These are phyloP conservation scores for Luffa aegyptiaca DNA, from an alignment of 306 rosid species.

Conservation along the genomic window DNA sequence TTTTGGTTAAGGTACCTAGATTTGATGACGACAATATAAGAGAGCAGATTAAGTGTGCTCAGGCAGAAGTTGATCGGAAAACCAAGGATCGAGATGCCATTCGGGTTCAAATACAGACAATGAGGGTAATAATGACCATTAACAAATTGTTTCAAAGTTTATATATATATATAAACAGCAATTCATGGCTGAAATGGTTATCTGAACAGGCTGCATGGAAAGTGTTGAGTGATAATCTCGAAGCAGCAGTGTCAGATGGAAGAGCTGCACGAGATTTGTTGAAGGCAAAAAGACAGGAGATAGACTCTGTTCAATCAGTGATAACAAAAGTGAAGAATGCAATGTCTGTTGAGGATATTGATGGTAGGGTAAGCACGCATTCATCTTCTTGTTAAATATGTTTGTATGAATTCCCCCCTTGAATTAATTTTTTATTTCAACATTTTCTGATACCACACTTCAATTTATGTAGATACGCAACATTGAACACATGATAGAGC, in stretches of 20 bases:
- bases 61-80: slow-evolving; percentile 42
- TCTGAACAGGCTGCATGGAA: slow-evolving; percentile 41
- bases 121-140: slow-evolving; percentile 32
- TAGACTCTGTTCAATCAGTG: slow-evolving; percentile 56
- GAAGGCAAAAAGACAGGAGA: slow-evolving; percentile 58
- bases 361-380: slow-evolving; percentile 43
- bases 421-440: neutral
- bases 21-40: slow-evolving; percentile 44
- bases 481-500: slow-evolving; percentile 64
- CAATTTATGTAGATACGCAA: slow-evolving; percentile 42
- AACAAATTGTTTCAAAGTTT: slow-evolving; percentile 7
- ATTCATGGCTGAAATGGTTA: slow-evolving; percentile 16
- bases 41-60: slow-evolving; percentile 46
- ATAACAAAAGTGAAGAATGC: slow-evolving; percentile 56
- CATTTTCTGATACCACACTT: neutral
- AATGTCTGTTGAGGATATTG: slow-evolving; percentile 58
- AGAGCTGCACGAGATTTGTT: slow-evolving; percentile 47
- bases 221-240: slow-evolving; percentile 31
- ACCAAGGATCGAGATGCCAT: slow-evolving; percentile 48
- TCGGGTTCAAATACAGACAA: slow-evolving; percentile 36
- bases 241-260: slow-evolving; percentile 40
- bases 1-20: slow-evolving; percentile 53
- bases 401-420: neutral
- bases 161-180: neutral
- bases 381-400: neutral